Evolutionary conservation across 768 basidiomycete species (phyloP).

Genomic region (Basidioascus undulatus): DNA sequence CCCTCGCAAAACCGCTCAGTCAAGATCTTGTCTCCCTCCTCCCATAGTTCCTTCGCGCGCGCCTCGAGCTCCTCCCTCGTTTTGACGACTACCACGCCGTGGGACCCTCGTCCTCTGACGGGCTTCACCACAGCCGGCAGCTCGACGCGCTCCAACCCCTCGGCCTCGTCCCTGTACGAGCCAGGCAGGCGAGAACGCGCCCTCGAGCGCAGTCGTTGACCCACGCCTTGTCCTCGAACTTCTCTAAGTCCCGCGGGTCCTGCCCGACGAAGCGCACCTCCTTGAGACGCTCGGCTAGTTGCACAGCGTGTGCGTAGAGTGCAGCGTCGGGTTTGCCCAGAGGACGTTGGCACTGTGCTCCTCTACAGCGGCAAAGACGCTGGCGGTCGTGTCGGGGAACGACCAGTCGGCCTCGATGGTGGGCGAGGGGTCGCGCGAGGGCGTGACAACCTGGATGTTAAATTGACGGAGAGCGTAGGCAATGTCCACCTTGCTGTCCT

Average conservation of each 20-base stretch:
- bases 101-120: slow-evolving; percentile 15
- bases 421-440: slow-evolving; percentile 3
- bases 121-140: slow-evolving; percentile 15
- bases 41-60: slow-evolving; percentile 1
- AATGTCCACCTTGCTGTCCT: slow-evolving; percentile 14
- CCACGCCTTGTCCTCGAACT: slow-evolving; percentile 15
- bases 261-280: slow-evolving; percentile 12
- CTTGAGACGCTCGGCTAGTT: slow-evolving; percentile 5
- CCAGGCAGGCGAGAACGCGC: slow-evolving; percentile 8
- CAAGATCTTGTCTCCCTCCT: slow-evolving; percentile 11
- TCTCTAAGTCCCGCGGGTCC: slow-evolving; percentile 9
- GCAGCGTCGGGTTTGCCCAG: slow-evolving; percentile 14
- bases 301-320: slow-evolving; percentile 13
- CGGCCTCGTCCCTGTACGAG: slow-evolving; percentile 2
- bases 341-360: slow-evolving; percentile 13
- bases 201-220: slow-evolving; percentile 11
- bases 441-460: slow-evolving; percentile 10
- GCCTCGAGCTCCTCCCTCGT: slow-evolving; percentile 5
- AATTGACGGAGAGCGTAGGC: slow-evolving; percentile 9
- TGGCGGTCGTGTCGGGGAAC: slow-evolving; percentile 14
- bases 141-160: background rate
- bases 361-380: slow-evolving; percentile 11
- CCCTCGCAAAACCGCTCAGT: slow-evolving; percentile 12
- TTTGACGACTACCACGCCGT: slow-evolving; percentile 13
- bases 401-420: slow-evolving; percentile 11